Evolutionary conservation across 108 stramenopile genomes (phyloP), one percentile per base, ranked within the genome.

Genomic region (Seminavis robusta): DNA sequence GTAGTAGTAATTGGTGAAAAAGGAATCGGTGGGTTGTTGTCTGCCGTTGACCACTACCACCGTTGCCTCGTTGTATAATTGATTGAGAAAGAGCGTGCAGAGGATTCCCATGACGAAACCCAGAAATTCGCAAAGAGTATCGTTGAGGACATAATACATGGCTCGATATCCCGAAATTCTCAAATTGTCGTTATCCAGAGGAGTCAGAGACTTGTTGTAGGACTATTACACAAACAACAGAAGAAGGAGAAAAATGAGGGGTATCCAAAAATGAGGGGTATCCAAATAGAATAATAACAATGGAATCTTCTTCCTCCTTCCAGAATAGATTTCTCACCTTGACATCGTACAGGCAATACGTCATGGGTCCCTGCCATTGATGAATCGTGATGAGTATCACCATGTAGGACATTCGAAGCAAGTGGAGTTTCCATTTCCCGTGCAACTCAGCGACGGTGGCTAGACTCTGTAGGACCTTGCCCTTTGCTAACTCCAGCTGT

Each of bases 281-380:
- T 21, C 21, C 24, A 13, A 5, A 49, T 21, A 15, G 24, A 23
- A 6, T 49, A 3, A 6, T 25, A 28, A 9, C 48, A 25, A 49
- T 49, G 16, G 17, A 17, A 7, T 49, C 29, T 15, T 23, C 23
- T 8, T 8, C 24, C 36, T 37, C 13, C 7, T 6, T 25, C 5
- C 7, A 7, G 5, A 41, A 4, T 15, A 20, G 38, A 37, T 68
- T 57, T 28, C 28, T 56, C 15, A 59, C 64, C 51, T 80, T 75
- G 40, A 84, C 71, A 26, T 80, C 73, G 11, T 60, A 32, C 30
- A 78, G 52, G 59, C 83, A 84, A 6, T 53, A 48, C 6, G 61
- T 44, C 21, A 64, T 45, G 1, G 83, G 77, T 46, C 23, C 40
- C 43, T 74, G 71, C 2, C 65, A 41, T 50, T 77, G 76, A 63